Percentiles rank a stretch among this genome's conserved stretches.
Conservation (phyloP, 1,284 basidiomycete genomes). For the Cryptococcus jaspeensis region DNA sequence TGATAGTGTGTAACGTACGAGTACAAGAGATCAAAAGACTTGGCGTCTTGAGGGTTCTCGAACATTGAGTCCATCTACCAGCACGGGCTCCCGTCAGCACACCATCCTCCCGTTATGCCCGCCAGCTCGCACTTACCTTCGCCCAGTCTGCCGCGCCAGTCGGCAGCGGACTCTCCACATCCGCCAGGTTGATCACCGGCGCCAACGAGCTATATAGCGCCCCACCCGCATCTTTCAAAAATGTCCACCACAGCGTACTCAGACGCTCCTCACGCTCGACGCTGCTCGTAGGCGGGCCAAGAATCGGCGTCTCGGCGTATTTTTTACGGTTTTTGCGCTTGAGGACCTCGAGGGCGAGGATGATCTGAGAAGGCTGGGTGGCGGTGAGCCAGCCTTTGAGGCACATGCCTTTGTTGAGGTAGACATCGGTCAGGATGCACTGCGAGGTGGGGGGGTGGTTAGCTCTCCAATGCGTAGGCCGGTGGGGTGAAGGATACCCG, state of each 20-base stretch:
- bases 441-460: neutral
- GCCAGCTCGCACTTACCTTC: slow-evolving; percentile 21
- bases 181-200: slow-evolving; percentile 25
- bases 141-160: slow-evolving; percentile 26
- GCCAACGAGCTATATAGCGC: slow-evolving; percentile 33
- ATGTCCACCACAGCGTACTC: slow-evolving; percentile 40
- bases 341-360: slow-evolving; percentile 35
- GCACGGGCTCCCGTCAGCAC: neutral
- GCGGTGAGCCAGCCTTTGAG: slow-evolving; percentile 37
- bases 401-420: slow-evolving; percentile 35
- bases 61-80: slow-evolving; percentile 10
- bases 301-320: slow-evolving; percentile 30
- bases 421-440: slow-evolving; percentile 35
- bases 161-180: slow-evolving; percentile 31
- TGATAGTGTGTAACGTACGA: too few relatives aligned
- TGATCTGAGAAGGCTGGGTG: slow-evolving; percentile 29
- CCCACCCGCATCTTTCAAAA: slow-evolving; percentile 34
- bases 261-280: slow-evolving; percentile 39
- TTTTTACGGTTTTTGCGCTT: slow-evolving; percentile 26
- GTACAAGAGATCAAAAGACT: slow-evolving; percentile 27
- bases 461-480: too few relatives aligned
- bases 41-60: slow-evolving; percentile 36
- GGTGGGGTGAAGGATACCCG: slow-evolving; percentile 7
- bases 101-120: neutral
- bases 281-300: slow-evolving; percentile 19